Evolutionary conservation across 352 stramenopile species (phyloP).

Genomic region (Globisporangium barbulae): DNA sequence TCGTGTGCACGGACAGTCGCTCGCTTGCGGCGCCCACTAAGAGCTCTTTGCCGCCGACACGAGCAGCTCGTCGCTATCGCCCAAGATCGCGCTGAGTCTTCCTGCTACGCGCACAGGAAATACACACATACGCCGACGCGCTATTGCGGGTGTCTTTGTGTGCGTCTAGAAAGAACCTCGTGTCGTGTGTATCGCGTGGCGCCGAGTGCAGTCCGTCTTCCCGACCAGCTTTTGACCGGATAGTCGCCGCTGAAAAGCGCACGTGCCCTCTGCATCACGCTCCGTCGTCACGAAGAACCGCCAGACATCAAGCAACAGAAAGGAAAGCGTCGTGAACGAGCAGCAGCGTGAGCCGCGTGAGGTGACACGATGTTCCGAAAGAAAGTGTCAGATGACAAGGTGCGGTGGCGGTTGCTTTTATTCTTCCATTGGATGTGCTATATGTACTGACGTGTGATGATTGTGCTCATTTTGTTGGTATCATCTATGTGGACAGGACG

Average conservation of each 20-base stretch:
- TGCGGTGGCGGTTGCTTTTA: constrained; percentile 1
- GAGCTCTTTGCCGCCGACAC: background rate
- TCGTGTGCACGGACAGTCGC: background rate
- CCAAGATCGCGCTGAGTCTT: background rate
- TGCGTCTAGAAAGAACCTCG: no score
- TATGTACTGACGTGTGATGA: background rate
- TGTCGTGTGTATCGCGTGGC: no score
- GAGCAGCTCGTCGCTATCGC: background rate
- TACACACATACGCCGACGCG: no score
- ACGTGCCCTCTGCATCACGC: no score
- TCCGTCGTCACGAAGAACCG: background rate
- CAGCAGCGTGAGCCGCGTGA: background rate
- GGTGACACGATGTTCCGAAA: constrained; percentile 33
- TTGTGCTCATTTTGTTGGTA: background rate
- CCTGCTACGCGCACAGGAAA: background rate
- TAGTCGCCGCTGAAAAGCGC: no score
- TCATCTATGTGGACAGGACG: constrained; percentile 22
- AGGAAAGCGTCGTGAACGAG: background rate
- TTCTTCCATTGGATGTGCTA: background rate
- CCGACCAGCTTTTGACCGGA: no score
- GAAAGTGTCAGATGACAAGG: constrained; percentile 38
- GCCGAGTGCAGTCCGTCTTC: no score
- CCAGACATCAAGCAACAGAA: background rate
- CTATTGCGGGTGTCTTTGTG: no score
- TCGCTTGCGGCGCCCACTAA: background rate